Evolutionary conservation across 805 yeast species (phyloP).

Genomic region (Pichia phayaonensis): DNA sequence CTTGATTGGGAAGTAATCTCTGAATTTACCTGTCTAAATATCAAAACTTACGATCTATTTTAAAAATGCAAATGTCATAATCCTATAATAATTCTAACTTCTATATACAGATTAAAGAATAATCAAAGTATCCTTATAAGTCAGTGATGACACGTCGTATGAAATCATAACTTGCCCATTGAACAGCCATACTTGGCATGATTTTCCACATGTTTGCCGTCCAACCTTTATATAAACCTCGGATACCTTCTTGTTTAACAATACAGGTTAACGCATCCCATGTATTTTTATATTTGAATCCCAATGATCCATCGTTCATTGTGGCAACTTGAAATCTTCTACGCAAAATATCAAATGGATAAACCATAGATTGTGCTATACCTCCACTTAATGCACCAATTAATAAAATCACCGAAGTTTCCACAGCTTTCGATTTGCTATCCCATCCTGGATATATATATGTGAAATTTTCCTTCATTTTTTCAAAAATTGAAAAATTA

Average conservation of each 20-base stretch:
- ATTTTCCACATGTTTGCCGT: conserved; percentile 82
- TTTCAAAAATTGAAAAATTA: conserved; percentile 86
- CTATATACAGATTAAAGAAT: not conserved
- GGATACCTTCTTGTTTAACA: conserved; percentile 62
- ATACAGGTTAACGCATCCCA: conserved; percentile 66
- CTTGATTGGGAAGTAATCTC: not conserved
- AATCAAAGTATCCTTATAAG: not conserved
- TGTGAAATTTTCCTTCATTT: conserved; percentile 46
- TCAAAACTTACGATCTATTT: too few species aligned
- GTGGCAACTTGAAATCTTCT: conserved; percentile 87
- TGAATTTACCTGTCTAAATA: too few species aligned
- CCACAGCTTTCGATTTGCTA: not conserved
- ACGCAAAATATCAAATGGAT: conserved; percentile 85
- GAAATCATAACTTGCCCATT: conserved; percentile 81
- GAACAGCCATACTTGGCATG: conserved; percentile 92
- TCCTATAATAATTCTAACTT: not conserved
- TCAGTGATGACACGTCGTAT: conserved; percentile 32
- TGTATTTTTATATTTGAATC: conserved; percentile 75
- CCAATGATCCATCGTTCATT: conserved; percentile 70
- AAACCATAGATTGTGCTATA: conserved; percentile 81
- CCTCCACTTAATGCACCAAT: conserved; percentile 88
- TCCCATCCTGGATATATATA: conserved; percentile 26
- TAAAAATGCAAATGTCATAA: not conserved
- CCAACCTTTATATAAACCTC: conserved; percentile 66
- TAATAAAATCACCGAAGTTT: conserved; percentile 41